A percentile compares a stretch with the other conserved stretches of the same genome.
These are phyloP conservation scores for Fusarium udum DNA, from an alignment of 2,329 filamentous ascomycete species.

Conservation along the genomic window DNA sequence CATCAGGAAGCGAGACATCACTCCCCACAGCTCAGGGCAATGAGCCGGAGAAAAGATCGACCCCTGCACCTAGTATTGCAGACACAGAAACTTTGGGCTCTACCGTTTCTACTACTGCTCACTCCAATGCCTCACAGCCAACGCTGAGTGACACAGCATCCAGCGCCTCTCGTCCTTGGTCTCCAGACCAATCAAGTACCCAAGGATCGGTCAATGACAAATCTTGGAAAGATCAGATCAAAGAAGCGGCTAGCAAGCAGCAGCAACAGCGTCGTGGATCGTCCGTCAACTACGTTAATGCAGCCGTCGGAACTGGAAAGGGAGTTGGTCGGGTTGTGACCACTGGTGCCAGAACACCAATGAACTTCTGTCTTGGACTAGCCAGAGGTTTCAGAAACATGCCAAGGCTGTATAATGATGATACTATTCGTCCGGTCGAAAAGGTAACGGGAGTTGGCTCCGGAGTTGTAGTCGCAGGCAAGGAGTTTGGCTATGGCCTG, in stretches of 20 bases:
- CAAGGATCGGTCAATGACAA: slow-evolving; percentile 20
- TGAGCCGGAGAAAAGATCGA: slow-evolving; percentile 15
- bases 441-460: slow-evolving; percentile 81
- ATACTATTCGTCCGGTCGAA: slow-evolving; percentile 79
- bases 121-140: slow-evolving; percentile 37
- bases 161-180: slow-evolving; percentile 21
- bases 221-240: slow-evolving; percentile 29
- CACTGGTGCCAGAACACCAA: slow-evolving; percentile 80
- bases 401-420: slow-evolving; percentile 85
- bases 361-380: slow-evolving; percentile 84
- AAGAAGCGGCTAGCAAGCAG: slow-evolving; percentile 22
- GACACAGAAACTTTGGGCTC: slow-evolving; percentile 10
- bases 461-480: slow-evolving; percentile 80
- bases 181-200: slow-evolving; percentile 15
- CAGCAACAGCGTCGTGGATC: slow-evolving; percentile 28
- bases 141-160: slow-evolving; percentile 38
- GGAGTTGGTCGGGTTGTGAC: slow-evolving; percentile 77
- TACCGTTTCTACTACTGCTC: slow-evolving; percentile 1
- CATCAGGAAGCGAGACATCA: slow-evolving; percentile 13
- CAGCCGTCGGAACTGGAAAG: slow-evolving; percentile 71
- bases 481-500: slow-evolving; percentile 79
- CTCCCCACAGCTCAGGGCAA: background rate
- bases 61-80: slow-evolving; percentile 9
- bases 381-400: slow-evolving; percentile 90
- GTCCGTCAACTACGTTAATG: slow-evolving; percentile 53